Conservation (phyloP, 441 rosid species). For the Populus hybrid region DNA sequence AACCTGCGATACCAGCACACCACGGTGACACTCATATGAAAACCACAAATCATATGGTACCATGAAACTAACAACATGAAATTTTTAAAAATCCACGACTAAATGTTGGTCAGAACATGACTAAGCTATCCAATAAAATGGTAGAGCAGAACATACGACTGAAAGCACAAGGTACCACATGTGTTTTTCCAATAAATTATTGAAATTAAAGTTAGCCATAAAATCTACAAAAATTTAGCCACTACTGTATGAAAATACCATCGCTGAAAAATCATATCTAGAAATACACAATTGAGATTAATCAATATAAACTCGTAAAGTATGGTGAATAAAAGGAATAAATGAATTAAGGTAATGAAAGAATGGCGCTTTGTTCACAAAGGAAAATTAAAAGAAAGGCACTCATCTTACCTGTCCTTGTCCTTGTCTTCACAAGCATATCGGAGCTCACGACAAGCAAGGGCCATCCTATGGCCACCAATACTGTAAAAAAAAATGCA, state of each 20-base stretch:
- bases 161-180: too few species aligned
- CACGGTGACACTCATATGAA: not conserved
- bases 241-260: not conserved
- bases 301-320: not conserved
- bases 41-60: not conserved
- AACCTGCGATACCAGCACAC: not conserved
- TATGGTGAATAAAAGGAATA: too few species aligned
- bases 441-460: constrained; percentile 26
- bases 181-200: not conserved
- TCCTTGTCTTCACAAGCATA: constrained; percentile 11
- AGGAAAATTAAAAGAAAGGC: not conserved
- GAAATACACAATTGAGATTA: not conserved
- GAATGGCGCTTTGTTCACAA: not conserved
- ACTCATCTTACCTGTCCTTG: constrained; percentile 26
- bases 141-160: too few species aligned
- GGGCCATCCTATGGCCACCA: constrained; percentile 32
- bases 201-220: not conserved
- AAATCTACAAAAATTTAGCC: not conserved
- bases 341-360: not conserved
- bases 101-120: too few species aligned
- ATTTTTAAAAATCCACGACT: too few species aligned
- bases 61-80: not conserved
- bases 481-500: constrained; percentile 25
- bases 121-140: too few species aligned
- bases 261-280: not conserved